phyloP scores from a whole-genome alignment of 202 grass and related monocot genomes.

The Tripidium arundinaceum region DNA sequence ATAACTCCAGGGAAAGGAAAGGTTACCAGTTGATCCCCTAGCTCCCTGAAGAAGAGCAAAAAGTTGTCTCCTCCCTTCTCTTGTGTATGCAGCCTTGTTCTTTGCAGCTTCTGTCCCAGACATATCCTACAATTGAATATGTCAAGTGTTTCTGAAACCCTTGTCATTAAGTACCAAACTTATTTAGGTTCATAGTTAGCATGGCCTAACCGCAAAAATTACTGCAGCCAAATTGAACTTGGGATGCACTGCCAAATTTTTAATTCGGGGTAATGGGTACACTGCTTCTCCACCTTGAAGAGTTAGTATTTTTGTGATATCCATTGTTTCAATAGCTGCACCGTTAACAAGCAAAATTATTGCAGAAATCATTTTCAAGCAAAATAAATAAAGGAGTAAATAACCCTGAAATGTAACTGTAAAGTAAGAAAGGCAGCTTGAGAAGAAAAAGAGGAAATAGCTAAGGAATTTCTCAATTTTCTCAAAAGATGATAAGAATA shows the following conservation, averaged over 20 bases:
- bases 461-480: too few relatives aligned
- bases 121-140: conserved; percentile 64
- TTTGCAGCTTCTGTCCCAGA: conserved; percentile 68
- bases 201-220: conserved; percentile 73
- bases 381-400: too few relatives aligned
- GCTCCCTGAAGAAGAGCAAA: conserved; percentile 98
- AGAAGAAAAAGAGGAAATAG: too few relatives aligned
- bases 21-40: conserved; percentile 89
- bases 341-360: too few relatives aligned
- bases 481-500: too few relatives aligned
- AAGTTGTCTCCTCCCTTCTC: conserved; percentile 90
- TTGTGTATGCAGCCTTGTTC: conserved; percentile 94
- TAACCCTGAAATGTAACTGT: too few relatives aligned
- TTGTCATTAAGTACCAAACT: not conserved
- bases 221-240: conserved; percentile 95
- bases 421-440: too few relatives aligned
- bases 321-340: too few relatives aligned
- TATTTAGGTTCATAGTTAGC: conserved; percentile 16
- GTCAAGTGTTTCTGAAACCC: conserved; percentile 23
- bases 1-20: conserved; percentile 17
- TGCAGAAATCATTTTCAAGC: too few relatives aligned
- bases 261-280: conserved; percentile 91
- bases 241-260: conserved; percentile 75
- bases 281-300: conserved; percentile 98
- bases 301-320: too few relatives aligned